Base-by-base conservation (phyloP, 768 basidiomycete genomes). In the Rhodocollybia butyracea region DNA sequence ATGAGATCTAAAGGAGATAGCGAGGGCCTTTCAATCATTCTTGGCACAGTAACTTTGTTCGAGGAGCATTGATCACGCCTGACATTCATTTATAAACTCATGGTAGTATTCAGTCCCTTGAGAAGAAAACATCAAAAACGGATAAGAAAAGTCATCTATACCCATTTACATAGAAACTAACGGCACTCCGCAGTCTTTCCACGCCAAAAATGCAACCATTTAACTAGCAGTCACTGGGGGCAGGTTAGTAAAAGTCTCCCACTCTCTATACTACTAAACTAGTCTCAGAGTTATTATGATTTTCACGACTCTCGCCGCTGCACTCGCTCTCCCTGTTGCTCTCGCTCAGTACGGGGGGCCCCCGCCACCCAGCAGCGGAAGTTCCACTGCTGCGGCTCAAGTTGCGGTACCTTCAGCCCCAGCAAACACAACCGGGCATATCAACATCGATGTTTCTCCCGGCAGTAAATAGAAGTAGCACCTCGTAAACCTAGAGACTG, bases 401-500 rank as follows among this genome's bases (percentile, higher is more conserved):
- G 57, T 69, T 22, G 60, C 70, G 15, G 67, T 63, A 8, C 74
- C 78, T 4, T 69, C 75, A 26, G 76, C 77, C 0, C 75, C 78
- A n/a, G 43, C 74, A 2, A 59, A 67, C 57, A 68, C 70, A 7
- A 30, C 66, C 27, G 66, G 66, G 30, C 68, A 72, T 5, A 62
- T 72, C 32, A 78, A 78, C 58, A 76, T 83, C 57, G 62, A 80
- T 41, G 83, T 83, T 30, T 72, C 67, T 5, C 57, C 70, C 41
- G 60, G 70, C 15, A 70, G 32, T 50, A 38, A 19, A 17, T n/a
- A n/a, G n/a, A n/a, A n/a, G n/a, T n/a, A n/a, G n/a, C n/a, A n/a
- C n/a, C n/a, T n/a, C n/a, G n/a, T n/a, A n/a, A n/a, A n/a, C n/a
- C n/a, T n/a, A n/a, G n/a, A n/a, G n/a, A n/a, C n/a, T n/a, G n/a